A percentile compares a stretch with the other conserved stretches of the same genome.
phyloP scores from a whole-genome alignment of 1,139 yeast genomes.

The Saccharomyces hybrid region DNA sequence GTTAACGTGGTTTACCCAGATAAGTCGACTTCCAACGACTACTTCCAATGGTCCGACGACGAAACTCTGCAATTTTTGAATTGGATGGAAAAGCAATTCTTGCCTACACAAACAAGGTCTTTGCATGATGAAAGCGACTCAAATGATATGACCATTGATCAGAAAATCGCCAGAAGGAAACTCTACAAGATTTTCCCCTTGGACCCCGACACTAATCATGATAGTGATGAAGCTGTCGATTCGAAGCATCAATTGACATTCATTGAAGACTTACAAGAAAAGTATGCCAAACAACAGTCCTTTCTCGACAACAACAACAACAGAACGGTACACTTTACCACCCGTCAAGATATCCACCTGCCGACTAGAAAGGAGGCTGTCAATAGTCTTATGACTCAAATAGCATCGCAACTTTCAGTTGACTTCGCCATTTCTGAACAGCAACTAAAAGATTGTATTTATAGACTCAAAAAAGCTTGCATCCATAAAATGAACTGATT shows the following conservation, averaged over 20 bases:
- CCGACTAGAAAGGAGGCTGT: background rate
- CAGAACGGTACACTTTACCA: no score
- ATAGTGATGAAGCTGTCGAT: background rate
- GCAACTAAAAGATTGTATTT: conserved; percentile 1
- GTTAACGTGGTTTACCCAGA: background rate
- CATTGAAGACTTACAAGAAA: conserved; percentile 22
- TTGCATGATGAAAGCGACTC: conserved; percentile 6
- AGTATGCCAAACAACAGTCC: conserved; percentile 8
- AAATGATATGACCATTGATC: conserved; percentile 19
- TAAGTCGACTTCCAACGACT: background rate
- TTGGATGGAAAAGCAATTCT: conserved; percentile 24
- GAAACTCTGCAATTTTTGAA: conserved; percentile 20
- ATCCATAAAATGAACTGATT: background rate
- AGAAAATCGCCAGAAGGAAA: conserved; percentile 26
- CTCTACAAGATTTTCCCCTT: conserved; percentile 25
- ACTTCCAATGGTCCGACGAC: conserved; percentile 15
- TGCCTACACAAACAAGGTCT: conserved; percentile 9
- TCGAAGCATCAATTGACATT: conserved; percentile 5
- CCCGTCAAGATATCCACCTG: background rate
- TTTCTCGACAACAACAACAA: background rate
- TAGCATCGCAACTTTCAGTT: background rate
- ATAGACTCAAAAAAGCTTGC: conserved; percentile 6
- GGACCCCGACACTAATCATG: background rate
- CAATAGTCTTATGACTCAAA: background rate
- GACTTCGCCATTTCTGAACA: background rate